Base-by-base conservation (phyloP, 2,329 filamentous ascomycete genomes). In the Rasamsonia emersonii region DNA sequence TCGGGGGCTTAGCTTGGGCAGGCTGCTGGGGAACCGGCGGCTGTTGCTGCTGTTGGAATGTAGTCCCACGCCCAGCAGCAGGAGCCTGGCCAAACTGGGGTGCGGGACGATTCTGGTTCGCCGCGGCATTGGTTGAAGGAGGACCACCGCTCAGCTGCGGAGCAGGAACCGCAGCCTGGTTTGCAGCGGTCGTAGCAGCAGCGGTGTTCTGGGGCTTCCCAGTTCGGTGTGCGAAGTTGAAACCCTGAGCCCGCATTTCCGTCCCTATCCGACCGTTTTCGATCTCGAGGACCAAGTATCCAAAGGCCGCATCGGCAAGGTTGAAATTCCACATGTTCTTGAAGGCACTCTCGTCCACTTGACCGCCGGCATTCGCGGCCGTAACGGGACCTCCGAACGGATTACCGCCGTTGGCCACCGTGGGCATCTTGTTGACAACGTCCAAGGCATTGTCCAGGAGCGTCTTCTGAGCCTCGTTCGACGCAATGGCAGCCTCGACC, bases 321-420 rank as follows among this genome's bases (percentile, higher is more conserved):
- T 96, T 96, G 66, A 98, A 98, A 62, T 98, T 98, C 91, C 91
- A 98, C 91, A 96, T 96, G 59, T 98, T 98, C 70, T 98, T 98
- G 74, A 98, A 98, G 1, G 91, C 91, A 50, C 88, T 95, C 68
- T 98, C 91, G 42, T 98, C 91, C 11, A 98, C 86, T 52, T 93
- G 84, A 18, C 91, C 91, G 30, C 85, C 79, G 30, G 77, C 67
- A 45, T 65, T 67, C 24, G 71, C 78, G 23, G 81, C 82, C 30
- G 78, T 76, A 32, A 79, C 75, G 18, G 85, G 84, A 9, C 89
- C 89, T 26, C 91, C 91, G 52, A 98, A 98, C 4, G 91, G 91
- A 57, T 96, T 96, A 14, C 91, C 91, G 34, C 91, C 91, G 39
- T 89, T 93, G 21, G 91, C 91, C 20, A 86, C 88, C 9, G 79